Base-by-base conservation (phyloP, 495 filamentous ascomycete species). In the Tuber microsphaerosporum region DNA sequence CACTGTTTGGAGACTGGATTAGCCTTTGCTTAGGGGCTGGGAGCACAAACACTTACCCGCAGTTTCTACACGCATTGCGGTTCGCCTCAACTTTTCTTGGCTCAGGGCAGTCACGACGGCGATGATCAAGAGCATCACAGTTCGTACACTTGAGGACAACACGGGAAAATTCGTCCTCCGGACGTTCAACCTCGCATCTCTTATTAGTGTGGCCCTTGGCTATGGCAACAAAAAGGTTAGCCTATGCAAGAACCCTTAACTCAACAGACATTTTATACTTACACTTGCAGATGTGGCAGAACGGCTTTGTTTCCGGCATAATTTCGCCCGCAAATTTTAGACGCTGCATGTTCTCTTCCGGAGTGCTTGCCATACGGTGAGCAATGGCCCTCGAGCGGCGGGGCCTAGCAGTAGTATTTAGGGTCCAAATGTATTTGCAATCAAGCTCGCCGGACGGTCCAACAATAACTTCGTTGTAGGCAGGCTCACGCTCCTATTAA, bases 401-500 rank as follows among this genome's bases (percentile, higher is more conserved):
- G 0, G 93, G 89, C 78, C 91, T 91, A 34, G 85, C 79, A 51
- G 85, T 86, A 80, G 89, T 90, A 76, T 89, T 90, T 80, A 92
- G 92, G 0, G 88, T 88, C 75, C 97, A 89, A 19, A 88, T 86
- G 81, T 92, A 97, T 79, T 91, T 91, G 81, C 90, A 89, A 80
- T 92, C 88, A 2, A 90, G 82, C 74, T 93, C 90, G 34, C 95
- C 95, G 77, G 97, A 91, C 14, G 97, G 87, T 76, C 95, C 90
- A 84, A 97, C 92, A 75, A 92, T 88, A 74, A 89, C 94, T 77
- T 91, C 87, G 7, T 90, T 90, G 22, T 86, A 80, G 0, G 86
- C 82, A 10, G 91, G 75, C 48, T 89, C 86, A 19, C 87, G 85
- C 75, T 90, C 87, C 88, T 92, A 46, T 37, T 51, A 56, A 75